Evolutionary conservation across 2,329 filamentous ascomycete species (phyloP).

Genomic region (Xylariaceae sp.): DNA sequence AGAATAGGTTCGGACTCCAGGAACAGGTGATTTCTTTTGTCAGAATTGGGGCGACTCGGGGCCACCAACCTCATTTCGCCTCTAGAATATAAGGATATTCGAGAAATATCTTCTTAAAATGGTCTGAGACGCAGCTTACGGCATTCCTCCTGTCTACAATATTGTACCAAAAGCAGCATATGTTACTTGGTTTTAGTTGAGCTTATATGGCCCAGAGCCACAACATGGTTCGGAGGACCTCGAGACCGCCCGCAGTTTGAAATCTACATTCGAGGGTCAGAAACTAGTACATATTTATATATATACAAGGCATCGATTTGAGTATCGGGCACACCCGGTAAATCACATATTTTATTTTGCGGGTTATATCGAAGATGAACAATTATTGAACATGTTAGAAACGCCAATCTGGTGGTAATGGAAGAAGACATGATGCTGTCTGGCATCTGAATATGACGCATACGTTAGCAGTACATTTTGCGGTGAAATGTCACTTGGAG

Average conservation of each 20-base stretch:
- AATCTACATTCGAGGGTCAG: conserved; percentile 31
- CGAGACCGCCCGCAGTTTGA: conserved; percentile 27
- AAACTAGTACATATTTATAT: conserved; percentile 32
- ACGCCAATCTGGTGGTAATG: conserved; percentile 16
- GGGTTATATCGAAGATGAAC: background rate
- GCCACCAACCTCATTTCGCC: conserved; percentile 8
- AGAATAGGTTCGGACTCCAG: conserved; percentile 37
- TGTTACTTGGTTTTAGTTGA: conserved; percentile 23
- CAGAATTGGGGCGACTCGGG: conserved; percentile 22
- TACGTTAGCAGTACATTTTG: too few species aligned
- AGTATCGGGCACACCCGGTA: background rate
- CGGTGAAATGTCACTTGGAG: too few species aligned
- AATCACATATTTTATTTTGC: background rate
- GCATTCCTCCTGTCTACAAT: conserved; percentile 16
- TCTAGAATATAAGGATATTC: conserved; percentile 2
- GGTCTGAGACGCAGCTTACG: conserved; percentile 9
- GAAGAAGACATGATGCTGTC: background rate
- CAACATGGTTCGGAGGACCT: too few species aligned
- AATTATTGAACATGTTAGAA: conserved; percentile 10
- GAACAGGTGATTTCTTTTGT: conserved; percentile 44
- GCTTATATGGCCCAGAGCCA: too few species aligned
- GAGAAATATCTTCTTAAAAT: conserved; percentile 8
- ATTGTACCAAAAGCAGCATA: conserved; percentile 38
- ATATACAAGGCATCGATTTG: conserved; percentile 24
- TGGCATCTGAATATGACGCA: background rate